Evolutionary conservation across 768 basidiomycete species (phyloP), one percentile per base, ranked within the genome.

Genomic region (Panaeolus cyanescens): DNA sequence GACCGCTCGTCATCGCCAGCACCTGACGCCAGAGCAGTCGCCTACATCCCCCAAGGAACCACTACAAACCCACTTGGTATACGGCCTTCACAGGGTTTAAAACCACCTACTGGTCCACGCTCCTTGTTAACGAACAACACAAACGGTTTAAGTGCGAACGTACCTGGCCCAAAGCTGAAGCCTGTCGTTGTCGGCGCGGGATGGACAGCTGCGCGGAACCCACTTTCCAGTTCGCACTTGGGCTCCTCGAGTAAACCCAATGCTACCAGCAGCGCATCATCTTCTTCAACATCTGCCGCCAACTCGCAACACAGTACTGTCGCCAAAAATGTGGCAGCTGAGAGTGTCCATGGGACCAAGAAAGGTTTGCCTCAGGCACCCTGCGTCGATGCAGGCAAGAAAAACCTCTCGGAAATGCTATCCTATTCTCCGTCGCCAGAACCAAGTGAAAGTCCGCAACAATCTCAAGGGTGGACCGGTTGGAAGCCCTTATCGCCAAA

Each of bases 11-110:
- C 55, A n/a, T 69, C 72, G 10, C 65, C 77, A 39, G 70, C 74
- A n/a, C 79, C 75, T 13, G 77, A 77, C 36, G 67, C 71, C 6
- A 77, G 75, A 63, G 64, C 74, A 2, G 58, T 81, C 22, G 77
- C 75, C 1, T 77, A 75, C 61, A 77, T 81, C 32, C 66, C 54
- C 42, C 62, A 63, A 9, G 54, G 58, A 17, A 63, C 75, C 28
- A 54, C 61, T 20, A 42, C 61, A 0, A 88, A 88, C 67, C 85
- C 86, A 22, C 70, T 88, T 37, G 78, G 76, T 53, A 87, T 88
- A 57, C 76, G 79, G 25, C 84, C 87, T 13, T 83, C 85, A 13
- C 68, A 63, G 15, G 59, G 36, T 22, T 54, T 20, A 22, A 37
- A 31, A n/a, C 30, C 22, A 15, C 30, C 54, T 30, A 32, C 60